Percentiles rank a stretch among this genome's conserved stretches.
These are phyloP conservation scores for Pythium vanterpoolii DNA, from an alignment of 352 stramenopile species.

Conservation along the genomic window DNA sequence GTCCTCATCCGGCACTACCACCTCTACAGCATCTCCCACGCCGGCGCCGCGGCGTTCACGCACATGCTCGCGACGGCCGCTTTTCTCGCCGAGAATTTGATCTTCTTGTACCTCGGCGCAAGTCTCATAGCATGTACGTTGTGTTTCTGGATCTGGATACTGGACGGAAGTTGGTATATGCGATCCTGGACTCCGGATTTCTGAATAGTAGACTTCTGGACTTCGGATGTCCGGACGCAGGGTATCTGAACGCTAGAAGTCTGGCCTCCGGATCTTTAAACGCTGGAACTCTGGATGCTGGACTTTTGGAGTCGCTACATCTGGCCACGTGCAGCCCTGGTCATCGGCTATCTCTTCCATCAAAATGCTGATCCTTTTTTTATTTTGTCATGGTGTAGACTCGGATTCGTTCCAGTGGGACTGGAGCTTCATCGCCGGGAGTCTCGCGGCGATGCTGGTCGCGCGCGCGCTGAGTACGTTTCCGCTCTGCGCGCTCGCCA, in stretches of 20 bases:
- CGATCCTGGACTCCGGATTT: too few species aligned
- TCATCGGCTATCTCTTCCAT: too few species aligned
- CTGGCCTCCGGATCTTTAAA: too few species aligned
- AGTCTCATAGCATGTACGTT: conserved; percentile 61
- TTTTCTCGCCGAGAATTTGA: conserved; percentile 43
- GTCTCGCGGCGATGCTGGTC: conserved; percentile 36
- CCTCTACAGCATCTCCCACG: conserved; percentile 31
- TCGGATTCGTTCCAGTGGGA: conserved; percentile 52
- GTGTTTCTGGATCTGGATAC: conserved; percentile 22
- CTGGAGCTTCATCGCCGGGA: conserved; percentile 45
- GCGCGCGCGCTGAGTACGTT: conserved; percentile 72
- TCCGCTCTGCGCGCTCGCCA: conserved; percentile 60
- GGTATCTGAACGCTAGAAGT: too few species aligned
- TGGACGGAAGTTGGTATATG: too few species aligned
- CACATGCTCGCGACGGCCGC: conserved; percentile 31
- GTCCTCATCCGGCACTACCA: conserved; percentile 44
- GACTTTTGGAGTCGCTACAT: too few species aligned
- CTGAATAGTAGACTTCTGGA: too few species aligned
- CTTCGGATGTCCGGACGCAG: too few species aligned
- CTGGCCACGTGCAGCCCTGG: too few species aligned
- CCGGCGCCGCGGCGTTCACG: conserved; percentile 25
- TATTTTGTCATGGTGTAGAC: conserved; percentile 3
- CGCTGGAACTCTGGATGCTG: neutral
- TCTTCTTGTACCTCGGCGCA: conserved; percentile 53
- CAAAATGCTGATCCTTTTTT: too few species aligned